Percentiles rank a stretch among this genome's conserved stretches.
phyloP scores from a whole-genome alignment of 495 filamentous ascomycete species.

The Penicillium herquei region DNA sequence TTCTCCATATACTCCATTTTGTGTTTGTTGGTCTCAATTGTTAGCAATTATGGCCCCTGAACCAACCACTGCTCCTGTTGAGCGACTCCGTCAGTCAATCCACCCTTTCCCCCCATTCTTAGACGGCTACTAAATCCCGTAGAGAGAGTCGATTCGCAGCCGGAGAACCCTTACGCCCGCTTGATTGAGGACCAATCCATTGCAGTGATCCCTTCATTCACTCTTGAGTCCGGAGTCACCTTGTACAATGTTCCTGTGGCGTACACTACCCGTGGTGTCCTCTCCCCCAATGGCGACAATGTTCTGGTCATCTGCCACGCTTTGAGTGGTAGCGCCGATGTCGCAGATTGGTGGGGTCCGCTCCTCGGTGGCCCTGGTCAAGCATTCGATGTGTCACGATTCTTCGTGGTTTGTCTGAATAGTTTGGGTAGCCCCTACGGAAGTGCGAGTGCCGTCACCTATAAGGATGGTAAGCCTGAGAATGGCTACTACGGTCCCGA shows the following conservation, averaged over 20 bases:
- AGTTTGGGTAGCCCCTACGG: slow-evolving; percentile 96
- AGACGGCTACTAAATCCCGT: slow-evolving; percentile 60
- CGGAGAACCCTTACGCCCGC: slow-evolving; percentile 87
- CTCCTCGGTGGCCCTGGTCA: slow-evolving; percentile 84
- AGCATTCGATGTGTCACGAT: slow-evolving; percentile 87
- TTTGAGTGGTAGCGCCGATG: slow-evolving; percentile 92
- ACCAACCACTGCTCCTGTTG: slow-evolving; percentile 20
- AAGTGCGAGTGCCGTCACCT: slow-evolving; percentile 90
- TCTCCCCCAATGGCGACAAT: slow-evolving; percentile 79
- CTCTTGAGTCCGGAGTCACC: slow-evolving; percentile 87
- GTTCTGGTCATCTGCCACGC: slow-evolving; percentile 97
- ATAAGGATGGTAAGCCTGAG: slow-evolving; percentile 70
- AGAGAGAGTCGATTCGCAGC: slow-evolving; percentile 65
- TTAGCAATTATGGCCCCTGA: slow-evolving; percentile 28
- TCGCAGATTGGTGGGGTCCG: slow-evolving; percentile 97
- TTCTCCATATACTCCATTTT: slow-evolving; percentile 2
- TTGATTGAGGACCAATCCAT: slow-evolving; percentile 86
- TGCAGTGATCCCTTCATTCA: slow-evolving; percentile 82
- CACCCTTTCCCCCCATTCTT: slow-evolving; percentile 5
- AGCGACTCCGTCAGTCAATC: slow-evolving; percentile 45
- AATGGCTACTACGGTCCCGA: slow-evolving; percentile 89
- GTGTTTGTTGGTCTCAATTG: background rate
- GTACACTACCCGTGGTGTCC: slow-evolving; percentile 79
- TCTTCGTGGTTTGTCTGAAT: slow-evolving; percentile 95
- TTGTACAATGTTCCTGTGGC: slow-evolving; percentile 88